Percentiles rank a stretch among this genome's conserved stretches.
These are phyloP conservation scores for Ogataea degrootiae DNA, from an alignment of 805 yeast genomes.

Conservation along the genomic window DNA sequence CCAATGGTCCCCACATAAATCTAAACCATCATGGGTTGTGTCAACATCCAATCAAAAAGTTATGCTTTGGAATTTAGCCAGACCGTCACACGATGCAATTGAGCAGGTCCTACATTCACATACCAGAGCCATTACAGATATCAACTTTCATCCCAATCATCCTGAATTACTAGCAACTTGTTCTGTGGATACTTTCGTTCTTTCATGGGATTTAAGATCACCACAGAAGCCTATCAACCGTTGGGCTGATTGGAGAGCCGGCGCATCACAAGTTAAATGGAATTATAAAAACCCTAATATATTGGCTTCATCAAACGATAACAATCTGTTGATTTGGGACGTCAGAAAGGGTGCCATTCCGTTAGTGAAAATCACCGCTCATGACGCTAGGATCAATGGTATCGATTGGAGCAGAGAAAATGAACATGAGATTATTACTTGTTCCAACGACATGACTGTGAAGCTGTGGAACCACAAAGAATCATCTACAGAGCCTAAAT, in stretches of 20 bases:
- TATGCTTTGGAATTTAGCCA: slow-evolving; percentile 83
- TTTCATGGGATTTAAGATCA: slow-evolving; percentile 86
- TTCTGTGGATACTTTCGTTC: slow-evolving; percentile 82
- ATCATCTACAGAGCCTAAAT: slow-evolving; percentile 40
- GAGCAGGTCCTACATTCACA: slow-evolving; percentile 87
- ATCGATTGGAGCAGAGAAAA: slow-evolving; percentile 69
- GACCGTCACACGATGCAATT: slow-evolving; percentile 62
- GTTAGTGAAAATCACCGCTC: slow-evolving; percentile 63
- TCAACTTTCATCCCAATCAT: slow-evolving; percentile 81
- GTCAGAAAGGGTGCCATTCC: slow-evolving; percentile 77
- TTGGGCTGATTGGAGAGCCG: slow-evolving; percentile 94
- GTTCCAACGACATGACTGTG: slow-evolving; percentile 82
- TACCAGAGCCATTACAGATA: slow-evolving; percentile 90
- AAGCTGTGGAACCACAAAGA: slow-evolving; percentile 72
- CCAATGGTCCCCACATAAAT: slow-evolving; percentile 92
- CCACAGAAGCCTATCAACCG: slow-evolving; percentile 68
- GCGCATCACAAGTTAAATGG: slow-evolving; percentile 96
- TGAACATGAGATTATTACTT: slow-evolving; percentile 62
- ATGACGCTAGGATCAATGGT: slow-evolving; percentile 83
- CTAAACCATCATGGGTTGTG: slow-evolving; percentile 85
- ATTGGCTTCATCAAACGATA: slow-evolving; percentile 83
- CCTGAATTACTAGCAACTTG: slow-evolving; percentile 91
- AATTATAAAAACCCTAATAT: slow-evolving; percentile 69
- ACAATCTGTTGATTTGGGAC: slow-evolving; percentile 83
- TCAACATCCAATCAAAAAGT: slow-evolving; percentile 96